Evolutionary conservation across 2,329 filamentous ascomycete species (phyloP), one percentile per base, ranked within the genome.

Genomic region (Thelonectria blattea): DNA sequence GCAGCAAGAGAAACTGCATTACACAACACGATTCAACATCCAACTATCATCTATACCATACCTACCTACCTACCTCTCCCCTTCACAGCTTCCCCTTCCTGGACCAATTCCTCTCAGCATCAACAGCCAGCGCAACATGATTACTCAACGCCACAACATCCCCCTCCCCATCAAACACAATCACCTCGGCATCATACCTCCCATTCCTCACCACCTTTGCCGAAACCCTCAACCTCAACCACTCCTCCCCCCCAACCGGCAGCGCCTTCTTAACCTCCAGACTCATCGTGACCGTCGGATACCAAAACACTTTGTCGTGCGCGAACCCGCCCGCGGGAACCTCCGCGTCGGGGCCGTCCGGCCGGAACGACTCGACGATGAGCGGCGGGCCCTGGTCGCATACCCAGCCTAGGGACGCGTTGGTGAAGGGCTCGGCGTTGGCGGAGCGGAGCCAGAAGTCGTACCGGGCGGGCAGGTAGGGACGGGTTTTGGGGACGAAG

Each of bases 191-290:
- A 77, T 96, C 92, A 72, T 91, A 88, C 60, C 89, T 80, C 1
- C 91, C 91, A 64, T 92, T 88, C 65, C 81, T 82, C 43, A 93
- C 85, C 73, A 82, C 78, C 75, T 91, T 93, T 5, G 87, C 81
- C 56, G 84, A 81, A 12, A 88, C 81, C 32, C 90, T 81, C 42
- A 88, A 79, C 68, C 88, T 88, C 54, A 96, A 72, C 88, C 90
- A 95, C 72, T 91, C 87, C 1, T 86, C 85, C 0, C 91, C 91
- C 43, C 85, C 84, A 4, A 78, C 76, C 0, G 91, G 90, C 46
- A 96, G 73, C 7, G 81, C 74, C 72, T 89, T 91, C 79, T 94
- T 95, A 41, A 93, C 79, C 63, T 96, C 91, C 20, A 96, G 69
- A 72, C 91, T 92, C 71, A 95, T 76, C 17, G 88, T 78, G 1